Percentiles rank a stretch among this genome's conserved stretches.
Conservation (phyloP, 805 yeast species). For the Suhomyces vadensis region DNA sequence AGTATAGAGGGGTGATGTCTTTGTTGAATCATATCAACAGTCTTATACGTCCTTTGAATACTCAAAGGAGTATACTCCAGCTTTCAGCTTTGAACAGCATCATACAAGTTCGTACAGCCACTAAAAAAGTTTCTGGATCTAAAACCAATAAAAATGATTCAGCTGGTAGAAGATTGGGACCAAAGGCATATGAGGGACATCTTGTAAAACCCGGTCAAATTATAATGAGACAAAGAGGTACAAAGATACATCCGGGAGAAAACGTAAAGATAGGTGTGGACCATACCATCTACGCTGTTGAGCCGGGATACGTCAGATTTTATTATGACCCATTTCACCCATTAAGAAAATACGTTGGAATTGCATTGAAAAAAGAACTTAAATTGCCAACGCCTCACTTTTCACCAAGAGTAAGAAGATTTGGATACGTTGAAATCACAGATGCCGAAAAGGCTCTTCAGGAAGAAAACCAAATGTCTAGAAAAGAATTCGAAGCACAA, state of each 20-base stretch:
- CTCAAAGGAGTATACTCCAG: neutral
- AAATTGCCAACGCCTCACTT: slow-evolving; percentile 87
- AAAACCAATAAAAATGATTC: slow-evolving; percentile 91
- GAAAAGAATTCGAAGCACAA: slow-evolving; percentile 64
- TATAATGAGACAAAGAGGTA: slow-evolving; percentile 91
- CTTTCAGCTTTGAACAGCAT: slow-evolving; percentile 7
- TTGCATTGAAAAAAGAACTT: slow-evolving; percentile 65
- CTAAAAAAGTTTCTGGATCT: slow-evolving; percentile 95
- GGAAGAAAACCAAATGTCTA: slow-evolving; percentile 62
- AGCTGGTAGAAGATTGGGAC: slow-evolving; percentile 91
- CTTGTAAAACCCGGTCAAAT: slow-evolving; percentile 81
- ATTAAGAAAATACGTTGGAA: slow-evolving; percentile 83
- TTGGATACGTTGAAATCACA: slow-evolving; percentile 63
- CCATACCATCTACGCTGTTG: slow-evolving; percentile 86
- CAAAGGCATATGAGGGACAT: slow-evolving; percentile 81
- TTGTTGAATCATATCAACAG: slow-evolving; percentile 6
- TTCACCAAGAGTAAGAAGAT: slow-evolving; percentile 82
- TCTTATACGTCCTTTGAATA: slow-evolving; percentile 3
- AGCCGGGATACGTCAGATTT: slow-evolving; percentile 90
- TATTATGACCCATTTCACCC: slow-evolving; percentile 97
- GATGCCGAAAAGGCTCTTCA: slow-evolving; percentile 51
- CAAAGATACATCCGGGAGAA: slow-evolving; percentile 92
- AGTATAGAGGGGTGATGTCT: slow-evolving; percentile 3
- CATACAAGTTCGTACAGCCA: slow-evolving; percentile 75
- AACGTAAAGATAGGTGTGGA: slow-evolving; percentile 89